These are phyloP conservation scores for Xylaria multiplex DNA, from an alignment of 2,329 filamentous ascomycete species.

Conservation along the genomic window DNA sequence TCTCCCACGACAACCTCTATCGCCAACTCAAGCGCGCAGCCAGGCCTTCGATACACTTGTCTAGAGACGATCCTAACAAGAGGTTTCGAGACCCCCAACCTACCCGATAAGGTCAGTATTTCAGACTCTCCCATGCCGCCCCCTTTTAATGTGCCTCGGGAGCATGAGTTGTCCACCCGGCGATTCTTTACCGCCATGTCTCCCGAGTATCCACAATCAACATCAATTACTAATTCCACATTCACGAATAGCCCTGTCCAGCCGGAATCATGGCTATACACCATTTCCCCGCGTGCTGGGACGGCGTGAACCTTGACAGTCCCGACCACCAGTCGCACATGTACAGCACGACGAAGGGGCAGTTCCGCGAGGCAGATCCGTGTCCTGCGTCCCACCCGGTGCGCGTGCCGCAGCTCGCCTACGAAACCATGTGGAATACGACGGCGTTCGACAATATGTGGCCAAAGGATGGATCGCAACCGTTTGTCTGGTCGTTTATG, in stretches of 20 bases:
- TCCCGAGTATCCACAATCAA: neutral
- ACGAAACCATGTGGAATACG: constrained; percentile 60
- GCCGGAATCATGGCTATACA: constrained; percentile 57
- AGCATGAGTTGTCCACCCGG: too few relatives aligned
- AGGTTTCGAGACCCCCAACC: constrained; percentile 53
- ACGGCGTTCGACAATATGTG: constrained; percentile 52
- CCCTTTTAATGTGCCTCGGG: too few relatives aligned
- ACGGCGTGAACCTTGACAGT: constrained; percentile 55
- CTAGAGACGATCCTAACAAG: constrained; percentile 53
- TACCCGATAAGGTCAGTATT: constrained; percentile 45
- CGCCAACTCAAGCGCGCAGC: constrained; percentile 48
- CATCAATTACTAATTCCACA: neutral
- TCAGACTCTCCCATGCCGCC: neutral
- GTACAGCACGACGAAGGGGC: constrained; percentile 44
- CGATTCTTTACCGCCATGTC: too few relatives aligned
- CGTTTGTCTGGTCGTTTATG: constrained; percentile 47
- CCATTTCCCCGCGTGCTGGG: constrained; percentile 57
- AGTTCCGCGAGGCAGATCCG: constrained; percentile 44
- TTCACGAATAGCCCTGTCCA: constrained; percentile 46
- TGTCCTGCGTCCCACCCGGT: constrained; percentile 56
- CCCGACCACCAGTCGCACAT: constrained; percentile 40
- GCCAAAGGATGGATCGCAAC: constrained; percentile 49
- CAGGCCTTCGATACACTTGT: constrained; percentile 50
- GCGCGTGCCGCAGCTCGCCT: constrained; percentile 55
- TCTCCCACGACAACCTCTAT: constrained; percentile 45